phyloP scores from a whole-genome alignment of 2,329 filamentous ascomycete genomes.

The Ophiocordyceps camponoti-saundersi region DNA sequence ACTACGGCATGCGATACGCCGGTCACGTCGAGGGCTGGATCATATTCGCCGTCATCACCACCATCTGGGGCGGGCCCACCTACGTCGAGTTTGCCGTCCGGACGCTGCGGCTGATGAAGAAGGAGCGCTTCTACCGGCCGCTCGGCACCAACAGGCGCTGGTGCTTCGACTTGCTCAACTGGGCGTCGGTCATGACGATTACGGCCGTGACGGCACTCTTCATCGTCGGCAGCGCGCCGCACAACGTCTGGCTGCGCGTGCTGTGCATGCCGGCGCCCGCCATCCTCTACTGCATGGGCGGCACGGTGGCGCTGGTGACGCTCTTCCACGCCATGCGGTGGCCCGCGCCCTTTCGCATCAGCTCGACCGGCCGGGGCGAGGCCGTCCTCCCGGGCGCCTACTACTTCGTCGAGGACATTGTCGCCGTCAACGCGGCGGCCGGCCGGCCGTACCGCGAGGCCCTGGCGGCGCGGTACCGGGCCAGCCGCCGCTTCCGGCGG shows the following conservation, averaged over 20 bases:
- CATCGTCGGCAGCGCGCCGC: constrained; percentile 31
- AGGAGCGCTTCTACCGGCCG: constrained; percentile 31
- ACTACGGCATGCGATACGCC: constrained; percentile 29
- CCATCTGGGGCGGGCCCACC: constrained; percentile 37
- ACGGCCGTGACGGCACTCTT: constrained; percentile 30
- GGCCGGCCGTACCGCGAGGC: constrained; percentile 24
- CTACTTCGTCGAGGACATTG: constrained; percentile 50
- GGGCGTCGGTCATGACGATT: constrained; percentile 27
- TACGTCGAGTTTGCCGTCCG: constrained; percentile 34
- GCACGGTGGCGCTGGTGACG: constrained; percentile 20
- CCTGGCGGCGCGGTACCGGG: constrained; percentile 21
- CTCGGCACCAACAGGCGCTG: constrained; percentile 27
- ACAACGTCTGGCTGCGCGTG: constrained; percentile 29
- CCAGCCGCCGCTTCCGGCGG: constrained; percentile 21
- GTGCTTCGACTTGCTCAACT: constrained; percentile 32
- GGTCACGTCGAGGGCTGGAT: constrained; percentile 20
- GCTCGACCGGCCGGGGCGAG: constrained; percentile 41
- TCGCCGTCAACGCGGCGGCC: constrained; percentile 48
- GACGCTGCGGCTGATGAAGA: constrained; percentile 28
- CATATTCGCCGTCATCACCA: constrained; percentile 35
- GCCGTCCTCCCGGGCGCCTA: constrained; percentile 41
- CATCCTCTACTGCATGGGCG: constrained; percentile 29
- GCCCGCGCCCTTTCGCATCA: constrained; percentile 42
- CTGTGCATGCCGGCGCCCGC: constrained; percentile 33
- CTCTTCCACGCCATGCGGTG: constrained; percentile 18